These are phyloP conservation scores for Suillus brevipes DNA, from an alignment of 768 basidiomycete genomes.

Conservation along the genomic window DNA sequence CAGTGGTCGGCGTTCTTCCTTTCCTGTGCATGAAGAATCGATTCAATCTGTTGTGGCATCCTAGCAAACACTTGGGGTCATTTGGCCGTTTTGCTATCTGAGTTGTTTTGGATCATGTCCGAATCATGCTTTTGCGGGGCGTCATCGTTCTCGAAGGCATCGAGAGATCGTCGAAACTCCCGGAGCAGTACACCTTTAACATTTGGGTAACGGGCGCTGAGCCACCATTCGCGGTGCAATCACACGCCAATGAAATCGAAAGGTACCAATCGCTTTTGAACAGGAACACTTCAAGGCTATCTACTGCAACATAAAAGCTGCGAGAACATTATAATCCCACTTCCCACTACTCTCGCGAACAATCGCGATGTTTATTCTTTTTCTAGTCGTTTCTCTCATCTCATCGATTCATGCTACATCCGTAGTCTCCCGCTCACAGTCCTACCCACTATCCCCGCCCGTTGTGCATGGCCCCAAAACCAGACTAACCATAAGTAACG, in stretches of 20 bases:
- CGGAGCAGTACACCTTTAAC: neutral
- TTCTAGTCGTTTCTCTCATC: slow-evolving; percentile 11
- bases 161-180: neutral
- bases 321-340: neutral
- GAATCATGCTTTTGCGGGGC: neutral
- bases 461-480: slow-evolving; percentile 19
- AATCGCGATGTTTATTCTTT: slow-evolving; percentile 11
- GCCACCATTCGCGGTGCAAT: too few relatives aligned
- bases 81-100: neutral
- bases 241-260: too few relatives aligned
- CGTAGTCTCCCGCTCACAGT: slow-evolving; percentile 19
- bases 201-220: too few relatives aligned
- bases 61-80: neutral
- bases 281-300: neutral
- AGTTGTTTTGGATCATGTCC: neutral
- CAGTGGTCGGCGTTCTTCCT: neutral
- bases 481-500: slow-evolving; percentile 39
- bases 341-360: too few relatives aligned
- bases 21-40: neutral
- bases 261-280: neutral
- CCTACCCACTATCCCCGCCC: slow-evolving; percentile 9
- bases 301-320: neutral
- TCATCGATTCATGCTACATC: slow-evolving; percentile 15
- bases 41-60: neutral
- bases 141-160: neutral